Percentiles rank a stretch among this genome's conserved stretches.
phyloP scores from a whole-genome alignment of 345 rosid genomes.

The Physaria fendleri region DNA sequence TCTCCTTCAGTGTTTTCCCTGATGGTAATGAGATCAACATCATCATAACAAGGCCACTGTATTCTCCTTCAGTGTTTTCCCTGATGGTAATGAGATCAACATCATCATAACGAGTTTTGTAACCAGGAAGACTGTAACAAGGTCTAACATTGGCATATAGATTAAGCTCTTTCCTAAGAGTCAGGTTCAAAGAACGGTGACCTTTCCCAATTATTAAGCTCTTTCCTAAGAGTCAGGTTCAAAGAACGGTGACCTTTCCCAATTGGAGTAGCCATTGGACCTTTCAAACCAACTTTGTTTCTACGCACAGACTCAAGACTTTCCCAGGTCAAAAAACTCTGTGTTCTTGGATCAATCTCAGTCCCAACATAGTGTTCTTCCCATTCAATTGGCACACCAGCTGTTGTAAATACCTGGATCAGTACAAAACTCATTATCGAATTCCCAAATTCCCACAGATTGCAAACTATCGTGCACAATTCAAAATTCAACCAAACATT shows the following conservation, averaged over 20 bases:
- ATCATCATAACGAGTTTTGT: constrained; percentile 83
- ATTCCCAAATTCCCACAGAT: too few species aligned
- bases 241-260: constrained; percentile 97
- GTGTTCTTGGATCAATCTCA: constrained; percentile 83
- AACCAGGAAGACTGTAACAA: constrained; percentile 91
- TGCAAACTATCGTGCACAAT: too few species aligned
- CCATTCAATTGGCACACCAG: constrained; percentile 90
- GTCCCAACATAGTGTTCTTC: constrained; percentile 74
- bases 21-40: constrained; percentile 84
- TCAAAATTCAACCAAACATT: too few species aligned
- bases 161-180: constrained; percentile 88
- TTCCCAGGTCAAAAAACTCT: constrained; percentile 92
- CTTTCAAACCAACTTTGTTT: constrained; percentile 80
- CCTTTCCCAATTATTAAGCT: constrained; percentile 92
- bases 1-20: constrained; percentile 99
- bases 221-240: constrained; percentile 90
- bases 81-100: constrained; percentile 91
- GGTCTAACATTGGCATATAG: constrained; percentile 95
- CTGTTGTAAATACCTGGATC: constrained; percentile 55
- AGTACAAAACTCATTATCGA: too few species aligned
- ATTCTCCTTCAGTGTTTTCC: constrained; percentile 97
- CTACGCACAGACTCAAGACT: constrained; percentile 81
- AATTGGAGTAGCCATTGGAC: constrained; percentile 98
- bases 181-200: constrained; percentile 89
- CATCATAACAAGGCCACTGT: constrained; percentile 90